A percentile compares a stretch with the other conserved stretches of the same genome.
phyloP scores from a whole-genome alignment of 2,329 filamentous ascomycete genomes.

The Eutypa lata region DNA sequence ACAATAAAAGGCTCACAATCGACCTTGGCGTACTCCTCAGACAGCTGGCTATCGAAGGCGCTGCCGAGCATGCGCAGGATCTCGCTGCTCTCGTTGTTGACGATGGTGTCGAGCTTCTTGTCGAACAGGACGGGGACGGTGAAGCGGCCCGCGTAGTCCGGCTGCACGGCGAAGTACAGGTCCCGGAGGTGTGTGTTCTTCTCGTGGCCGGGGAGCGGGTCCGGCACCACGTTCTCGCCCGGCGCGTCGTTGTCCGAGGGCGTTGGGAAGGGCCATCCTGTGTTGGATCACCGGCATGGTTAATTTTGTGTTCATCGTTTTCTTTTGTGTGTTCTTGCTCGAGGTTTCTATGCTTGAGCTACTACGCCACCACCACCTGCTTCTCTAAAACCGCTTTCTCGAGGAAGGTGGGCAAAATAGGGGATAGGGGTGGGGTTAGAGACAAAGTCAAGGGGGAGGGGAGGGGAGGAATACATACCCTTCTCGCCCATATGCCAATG shows the following conservation, averaged over 20 bases:
- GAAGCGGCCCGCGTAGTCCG: slow-evolving; percentile 73
- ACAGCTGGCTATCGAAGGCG: slow-evolving; percentile 72
- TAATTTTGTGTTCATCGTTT: too few species aligned
- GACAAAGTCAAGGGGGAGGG: background rate
- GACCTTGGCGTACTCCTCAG: slow-evolving; percentile 55
- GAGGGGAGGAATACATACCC: slow-evolving; percentile 30
- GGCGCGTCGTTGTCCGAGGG: slow-evolving; percentile 52
- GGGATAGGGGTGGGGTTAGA: background rate
- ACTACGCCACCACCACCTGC: too few species aligned
- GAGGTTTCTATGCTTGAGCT: too few species aligned
- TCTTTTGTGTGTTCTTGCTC: too few species aligned
- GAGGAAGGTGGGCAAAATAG: background rate
- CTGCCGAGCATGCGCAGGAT: slow-evolving; percentile 87
- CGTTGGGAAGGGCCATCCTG: slow-evolving; percentile 81
- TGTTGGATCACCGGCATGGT: background rate
- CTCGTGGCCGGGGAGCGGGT: slow-evolving; percentile 68
- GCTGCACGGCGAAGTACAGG: slow-evolving; percentile 74
- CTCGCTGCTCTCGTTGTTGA: slow-evolving; percentile 89
- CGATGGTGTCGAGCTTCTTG: slow-evolving; percentile 70
- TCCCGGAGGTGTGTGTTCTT: slow-evolving; percentile 68
- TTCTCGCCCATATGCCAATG: slow-evolving; percentile 80
- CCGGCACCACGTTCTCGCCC: slow-evolving; percentile 62
- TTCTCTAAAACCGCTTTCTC: too few species aligned
- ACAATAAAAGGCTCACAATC: background rate
- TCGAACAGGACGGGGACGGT: slow-evolving; percentile 88